Conservation (phyloP, 2,329 filamentous ascomycete species). For the Epichloe glyceriae region DNA sequence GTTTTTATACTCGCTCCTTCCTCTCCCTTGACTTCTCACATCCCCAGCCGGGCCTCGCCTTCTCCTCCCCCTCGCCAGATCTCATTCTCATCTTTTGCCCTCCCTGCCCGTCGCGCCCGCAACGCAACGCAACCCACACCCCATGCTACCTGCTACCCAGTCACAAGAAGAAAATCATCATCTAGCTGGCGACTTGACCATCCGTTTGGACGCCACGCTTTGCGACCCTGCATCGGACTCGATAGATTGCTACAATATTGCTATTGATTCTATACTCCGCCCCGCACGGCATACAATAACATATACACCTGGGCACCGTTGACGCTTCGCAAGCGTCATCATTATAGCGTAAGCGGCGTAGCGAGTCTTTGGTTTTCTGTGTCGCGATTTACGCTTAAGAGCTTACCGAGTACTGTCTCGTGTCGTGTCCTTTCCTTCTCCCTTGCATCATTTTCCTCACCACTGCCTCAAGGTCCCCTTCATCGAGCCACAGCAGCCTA, state of each 20-base stretch:
- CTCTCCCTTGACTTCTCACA: background rate
- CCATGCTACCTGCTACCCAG: background rate
- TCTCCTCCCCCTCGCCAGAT: background rate
- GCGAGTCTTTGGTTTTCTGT: background rate
- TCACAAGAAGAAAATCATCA: background rate
- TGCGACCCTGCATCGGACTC: background rate
- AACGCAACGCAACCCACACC: background rate
- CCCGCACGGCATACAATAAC: background rate
- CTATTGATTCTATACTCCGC: background rate
- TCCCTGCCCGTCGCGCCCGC: background rate
- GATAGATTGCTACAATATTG: background rate
- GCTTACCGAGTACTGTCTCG: background rate
- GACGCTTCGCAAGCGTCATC: background rate
- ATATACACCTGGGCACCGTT: background rate
- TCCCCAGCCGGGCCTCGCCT: background rate
- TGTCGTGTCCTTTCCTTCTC: too few relatives aligned
- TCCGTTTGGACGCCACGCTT: background rate
- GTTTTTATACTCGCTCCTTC: background rate
- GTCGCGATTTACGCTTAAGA: background rate
- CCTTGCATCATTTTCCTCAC: background rate
- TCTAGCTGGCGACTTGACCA: background rate
- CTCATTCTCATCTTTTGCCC: background rate
- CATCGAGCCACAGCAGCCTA: background rate
- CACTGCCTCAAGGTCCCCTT: background rate
- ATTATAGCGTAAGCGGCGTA: background rate